Conservation (phyloP, 129 eudicot genomes). For the Flaveria linearis region DNA sequence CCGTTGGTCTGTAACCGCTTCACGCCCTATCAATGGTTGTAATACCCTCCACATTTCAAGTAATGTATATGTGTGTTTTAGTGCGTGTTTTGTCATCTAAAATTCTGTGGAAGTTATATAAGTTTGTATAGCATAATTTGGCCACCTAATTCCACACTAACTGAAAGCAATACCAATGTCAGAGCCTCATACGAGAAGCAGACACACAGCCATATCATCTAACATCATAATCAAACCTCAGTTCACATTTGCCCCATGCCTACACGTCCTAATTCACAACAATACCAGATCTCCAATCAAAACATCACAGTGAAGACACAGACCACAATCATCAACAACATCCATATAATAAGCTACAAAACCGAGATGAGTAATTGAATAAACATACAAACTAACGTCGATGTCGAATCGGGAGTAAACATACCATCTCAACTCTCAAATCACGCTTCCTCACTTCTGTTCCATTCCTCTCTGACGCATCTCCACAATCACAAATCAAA, state of each 20-base stretch:
- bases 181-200: too few species aligned
- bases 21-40: too few species aligned
- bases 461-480: constrained; percentile 11
- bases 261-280: constrained; percentile 9
- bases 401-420: constrained; percentile 21
- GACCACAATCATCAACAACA: background rate
- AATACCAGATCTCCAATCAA: constrained; percentile 10
- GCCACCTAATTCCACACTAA: too few species aligned
- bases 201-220: background rate
- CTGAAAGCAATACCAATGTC: too few species aligned
- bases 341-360: background rate
- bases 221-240: constrained; percentile 2
- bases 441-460: constrained; percentile 23
- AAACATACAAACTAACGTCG: background rate
- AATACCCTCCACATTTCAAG: too few species aligned
- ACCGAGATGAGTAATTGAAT: too few species aligned
- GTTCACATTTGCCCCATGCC: background rate
- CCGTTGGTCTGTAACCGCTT: too few species aligned
- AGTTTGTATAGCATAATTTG: too few species aligned
- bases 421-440: constrained; percentile 33
- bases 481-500: background rate
- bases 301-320: background rate
- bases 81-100: too few species aligned
- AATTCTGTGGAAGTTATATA: too few species aligned
- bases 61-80: too few species aligned